Percentiles rank a stretch among this genome's conserved stretches.
Evolutionary conservation across 306 rosid genomes (phyloP).

Genomic region (Luffa acutangula): DNA sequence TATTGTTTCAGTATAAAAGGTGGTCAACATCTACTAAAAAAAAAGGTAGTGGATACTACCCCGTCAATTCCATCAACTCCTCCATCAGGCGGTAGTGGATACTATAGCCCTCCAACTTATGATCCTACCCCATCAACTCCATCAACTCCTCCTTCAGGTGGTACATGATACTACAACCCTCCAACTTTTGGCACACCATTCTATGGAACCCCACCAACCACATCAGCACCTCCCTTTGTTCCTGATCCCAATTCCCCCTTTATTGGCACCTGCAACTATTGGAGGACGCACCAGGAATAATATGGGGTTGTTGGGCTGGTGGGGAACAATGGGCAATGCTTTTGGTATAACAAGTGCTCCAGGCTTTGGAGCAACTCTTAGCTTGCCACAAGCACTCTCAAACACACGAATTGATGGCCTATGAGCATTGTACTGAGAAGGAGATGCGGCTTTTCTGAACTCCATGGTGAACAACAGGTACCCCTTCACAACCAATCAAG

Average conservation of each 20-base stretch:
- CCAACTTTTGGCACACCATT: conserved; percentile 15
- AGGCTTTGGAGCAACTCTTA: conserved; percentile 41
- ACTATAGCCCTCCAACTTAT: not conserved
- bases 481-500: conserved; percentile 11
- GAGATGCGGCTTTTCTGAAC: conserved; percentile 13
- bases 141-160: conserved; percentile 31
- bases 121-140: conserved; percentile 14
- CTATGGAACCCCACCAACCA: conserved; percentile 42
- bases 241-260: conserved; percentile 69
- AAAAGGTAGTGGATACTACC: conserved; percentile 4
- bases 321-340: conserved; percentile 71
- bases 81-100: conserved; percentile 5
- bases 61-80: conserved; percentile 2
- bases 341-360: conserved; percentile 52
- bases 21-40: not conserved
- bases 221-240: conserved; percentile 55
- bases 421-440: conserved; percentile 13
- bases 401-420: conserved; percentile 15
- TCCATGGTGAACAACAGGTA: conserved; percentile 14
- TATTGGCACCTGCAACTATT: conserved; percentile 77
- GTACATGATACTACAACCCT: conserved; percentile 21
- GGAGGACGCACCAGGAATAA: conserved; percentile 73
- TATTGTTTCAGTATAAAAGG: not conserved
- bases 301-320: conserved; percentile 88
- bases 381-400: conserved; percentile 27